Percentiles rank a stretch among this genome's conserved stretches.
Evolutionary conservation across 2,329 filamentous ascomycete genomes (phyloP).

Genomic region (Didymella sp.): DNA sequence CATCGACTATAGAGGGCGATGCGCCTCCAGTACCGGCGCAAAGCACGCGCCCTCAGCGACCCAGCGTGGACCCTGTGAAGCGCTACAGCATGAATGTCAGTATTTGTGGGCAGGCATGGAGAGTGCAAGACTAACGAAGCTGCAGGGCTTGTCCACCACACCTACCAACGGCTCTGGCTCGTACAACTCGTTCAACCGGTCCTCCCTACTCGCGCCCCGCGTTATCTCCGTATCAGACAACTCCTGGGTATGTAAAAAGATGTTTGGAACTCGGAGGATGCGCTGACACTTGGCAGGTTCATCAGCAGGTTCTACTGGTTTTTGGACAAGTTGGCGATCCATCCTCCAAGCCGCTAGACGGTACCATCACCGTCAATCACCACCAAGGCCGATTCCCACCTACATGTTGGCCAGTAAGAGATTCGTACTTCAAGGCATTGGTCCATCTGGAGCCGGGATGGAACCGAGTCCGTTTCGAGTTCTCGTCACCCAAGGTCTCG

Average conservation of each 20-base stretch:
- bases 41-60: constrained; percentile 53
- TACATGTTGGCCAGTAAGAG: constrained; percentile 83
- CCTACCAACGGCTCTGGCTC: constrained; percentile 56
- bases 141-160: constrained; percentile 60
- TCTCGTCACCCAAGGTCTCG: constrained; percentile 80
- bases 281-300: constrained; percentile 66
- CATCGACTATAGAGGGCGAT: constrained; percentile 74
- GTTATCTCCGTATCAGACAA: constrained; percentile 81
- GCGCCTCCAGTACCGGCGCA: constrained; percentile 57
- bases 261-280: constrained; percentile 3
- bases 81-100: constrained; percentile 62
- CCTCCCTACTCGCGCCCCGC: constrained; percentile 81
- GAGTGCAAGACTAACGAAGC: constrained; percentile 9
- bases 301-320: constrained; percentile 87
- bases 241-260: constrained; percentile 72
- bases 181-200: constrained; percentile 59
- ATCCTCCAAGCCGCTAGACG: constrained; percentile 72
- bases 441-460: constrained; percentile 90
- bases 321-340: constrained; percentile 82
- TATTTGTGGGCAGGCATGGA: neutral
- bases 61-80: constrained; percentile 52
- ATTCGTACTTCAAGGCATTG: constrained; percentile 90
- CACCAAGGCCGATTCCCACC: constrained; percentile 86
- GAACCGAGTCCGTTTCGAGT: constrained; percentile 88
- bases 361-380: constrained; percentile 78